phyloP scores from a whole-genome alignment of 1,139 yeast species.

The Kluyveromyces sp. region DNA sequence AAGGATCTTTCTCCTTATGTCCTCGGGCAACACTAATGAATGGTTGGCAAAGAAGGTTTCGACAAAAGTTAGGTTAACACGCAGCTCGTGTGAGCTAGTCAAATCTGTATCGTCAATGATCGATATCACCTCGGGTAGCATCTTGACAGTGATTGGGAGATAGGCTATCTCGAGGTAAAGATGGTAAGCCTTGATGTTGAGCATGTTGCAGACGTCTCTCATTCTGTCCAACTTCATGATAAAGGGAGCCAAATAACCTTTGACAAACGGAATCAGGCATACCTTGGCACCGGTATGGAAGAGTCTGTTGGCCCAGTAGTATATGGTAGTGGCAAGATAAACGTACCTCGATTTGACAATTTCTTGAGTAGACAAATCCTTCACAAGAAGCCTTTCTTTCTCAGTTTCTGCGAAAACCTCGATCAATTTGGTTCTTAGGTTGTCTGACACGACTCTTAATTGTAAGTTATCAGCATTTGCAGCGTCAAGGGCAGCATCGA shows the following conservation, averaged over 20 bases:
- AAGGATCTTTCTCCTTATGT: constrained; percentile 48
- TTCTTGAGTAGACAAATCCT: constrained; percentile 30
- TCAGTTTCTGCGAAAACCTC: constrained; percentile 41
- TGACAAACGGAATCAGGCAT: constrained; percentile 37
- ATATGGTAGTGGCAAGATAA: constrained; percentile 33
- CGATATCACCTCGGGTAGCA: constrained; percentile 42
- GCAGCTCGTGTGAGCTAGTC: constrained; percentile 60
- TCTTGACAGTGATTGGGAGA: constrained; percentile 43
- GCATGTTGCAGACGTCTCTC: constrained; percentile 78
- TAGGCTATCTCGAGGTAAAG: constrained; percentile 53
- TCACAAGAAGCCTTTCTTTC: constrained; percentile 37
- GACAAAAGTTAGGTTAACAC: constrained; percentile 60
- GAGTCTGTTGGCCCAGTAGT: constrained; percentile 27
- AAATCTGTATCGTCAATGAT: constrained; percentile 38
- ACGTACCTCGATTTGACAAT: constrained; percentile 34
- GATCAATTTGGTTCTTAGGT: constrained; percentile 30
- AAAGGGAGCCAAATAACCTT: constrained; percentile 58
- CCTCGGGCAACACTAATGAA: constrained; percentile 45
- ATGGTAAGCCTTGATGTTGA: constrained; percentile 51
- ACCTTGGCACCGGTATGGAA: constrained; percentile 26
- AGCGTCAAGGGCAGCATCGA: constrained; percentile 39
- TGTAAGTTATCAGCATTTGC: constrained; percentile 37
- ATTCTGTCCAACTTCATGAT: constrained; percentile 57
- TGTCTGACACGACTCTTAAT: constrained; percentile 26
- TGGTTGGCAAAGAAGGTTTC: constrained; percentile 74